Evolutionary conservation across 169 alveolate species (phyloP), one percentile per base, ranked within the genome.

Genomic region (Theileria equi): DNA sequence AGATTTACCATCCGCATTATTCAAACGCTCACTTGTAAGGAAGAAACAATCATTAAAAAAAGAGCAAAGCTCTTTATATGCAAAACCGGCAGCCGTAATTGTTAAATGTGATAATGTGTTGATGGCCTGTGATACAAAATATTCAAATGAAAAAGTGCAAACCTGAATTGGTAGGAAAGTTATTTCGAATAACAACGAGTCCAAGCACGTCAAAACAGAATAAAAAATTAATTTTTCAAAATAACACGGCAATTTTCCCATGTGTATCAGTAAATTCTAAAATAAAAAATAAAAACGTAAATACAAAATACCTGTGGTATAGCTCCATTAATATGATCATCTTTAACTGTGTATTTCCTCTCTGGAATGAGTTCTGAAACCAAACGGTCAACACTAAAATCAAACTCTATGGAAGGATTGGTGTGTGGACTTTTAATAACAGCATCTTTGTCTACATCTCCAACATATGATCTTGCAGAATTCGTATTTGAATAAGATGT

Each of bases 91-190:
- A 25, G 7, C 3, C 7, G 26, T 34, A 29, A 25, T 45, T 45
- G 28, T 45, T 8, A 38, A 40, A 23, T 57, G 45, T 19, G 67
- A 57, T n/a, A 40, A 17, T 17, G 78, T 55, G 0, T 60, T 50
- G 7, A 65, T 52, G 7, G 79, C 80, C 80, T 76, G 34, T 5
- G 17, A 59, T 6, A 2, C 10, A 28, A 44, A 28, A 28, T 0
- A 28, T 16, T 3, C 11, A 5, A 29, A 4, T 21, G 23, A 6
- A 6, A 8, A 3, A 8, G 6, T 5, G 26, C 52, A 13, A 34
- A 65, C 80, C 79, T 85, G 92, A 21, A 85, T 43, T 21, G 92
- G 92, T 88, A 81, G 76, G 35, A 85, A 62, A 1, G 92, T 85
- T 41, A 85, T 32, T 38, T 85, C 92, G 49, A 81, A 85, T 8